Conservation (phyloP, 1,284 basidiomycete species). For the Phaffia rhodozyma region DNA sequence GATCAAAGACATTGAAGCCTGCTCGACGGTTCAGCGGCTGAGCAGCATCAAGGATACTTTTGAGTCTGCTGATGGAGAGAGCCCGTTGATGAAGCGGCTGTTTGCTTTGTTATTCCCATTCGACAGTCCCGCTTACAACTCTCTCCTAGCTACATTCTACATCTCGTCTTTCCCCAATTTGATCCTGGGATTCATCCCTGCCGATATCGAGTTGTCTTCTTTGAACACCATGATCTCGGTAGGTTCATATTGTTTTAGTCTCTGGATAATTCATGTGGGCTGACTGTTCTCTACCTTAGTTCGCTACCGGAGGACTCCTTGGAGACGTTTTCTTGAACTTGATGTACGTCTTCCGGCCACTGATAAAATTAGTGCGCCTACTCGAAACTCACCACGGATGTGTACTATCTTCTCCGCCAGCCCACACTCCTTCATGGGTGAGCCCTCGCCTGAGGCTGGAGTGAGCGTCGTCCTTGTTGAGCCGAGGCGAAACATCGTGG, state of each 20-base stretch:
- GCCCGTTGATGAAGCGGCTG: neutral
- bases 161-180: slow-evolving; percentile 59
- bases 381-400: no score
- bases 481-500: slow-evolving; percentile 65
- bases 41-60: neutral
- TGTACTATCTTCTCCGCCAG: no score
- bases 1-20: slow-evolving; percentile 2
- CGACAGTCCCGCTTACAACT: slow-evolving; percentile 11
- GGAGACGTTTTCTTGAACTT: slow-evolving; percentile 84
- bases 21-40: neutral
- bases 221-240: slow-evolving; percentile 65
- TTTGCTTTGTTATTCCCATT: slow-evolving; percentile 11
- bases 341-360: slow-evolving; percentile 32
- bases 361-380: no score
- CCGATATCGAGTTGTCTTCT: slow-evolving; percentile 64
- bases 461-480: slow-evolving; percentile 71
- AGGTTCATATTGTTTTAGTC: no score
- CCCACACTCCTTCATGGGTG: slow-evolving; percentile 79
- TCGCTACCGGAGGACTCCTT: slow-evolving; percentile 63
- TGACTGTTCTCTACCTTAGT: slow-evolving; percentile 25
- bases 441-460: slow-evolving; percentile 46
- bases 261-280: slow-evolving; percentile 18
- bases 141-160: slow-evolving; percentile 8
- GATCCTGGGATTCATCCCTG: slow-evolving; percentile 78
- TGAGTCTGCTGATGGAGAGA: slow-evolving; percentile 5